phyloP scores from a whole-genome alignment of 139 green algal genomes.

The Limnomonas spitsbergensis region DNA sequence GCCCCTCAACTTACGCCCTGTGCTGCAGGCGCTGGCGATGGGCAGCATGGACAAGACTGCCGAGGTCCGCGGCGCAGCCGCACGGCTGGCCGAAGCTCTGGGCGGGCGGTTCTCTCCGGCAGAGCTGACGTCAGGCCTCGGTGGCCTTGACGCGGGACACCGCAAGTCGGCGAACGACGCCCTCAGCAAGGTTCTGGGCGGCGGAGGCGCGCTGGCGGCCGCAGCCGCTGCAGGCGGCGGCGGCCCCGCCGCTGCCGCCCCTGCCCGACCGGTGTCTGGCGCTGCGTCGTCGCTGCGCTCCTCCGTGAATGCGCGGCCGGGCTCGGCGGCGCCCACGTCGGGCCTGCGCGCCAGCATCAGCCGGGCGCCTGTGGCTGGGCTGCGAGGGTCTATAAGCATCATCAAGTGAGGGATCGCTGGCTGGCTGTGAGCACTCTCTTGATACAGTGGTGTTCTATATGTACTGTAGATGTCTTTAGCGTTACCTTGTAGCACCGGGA shows the following conservation, averaged over 20 bases:
- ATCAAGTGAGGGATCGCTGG: no score
- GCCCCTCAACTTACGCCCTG: no score
- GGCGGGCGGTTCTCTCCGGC: neutral
- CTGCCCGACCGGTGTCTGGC: no score
- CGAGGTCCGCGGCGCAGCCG: conserved; percentile 29
- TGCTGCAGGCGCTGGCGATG: conserved; percentile 35
- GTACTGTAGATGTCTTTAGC: no score
- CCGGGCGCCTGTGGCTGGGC: neutral
- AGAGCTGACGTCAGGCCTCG: conserved; percentile 48
- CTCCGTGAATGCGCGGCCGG: neutral
- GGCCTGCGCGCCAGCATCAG: neutral
- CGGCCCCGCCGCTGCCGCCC: no score
- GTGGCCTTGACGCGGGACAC: conserved; percentile 18
- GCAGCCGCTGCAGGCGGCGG: neutral
- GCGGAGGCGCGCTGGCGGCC: no score
- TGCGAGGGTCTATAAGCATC: no score
- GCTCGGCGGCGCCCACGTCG: neutral
- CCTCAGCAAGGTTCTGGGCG: conserved; percentile 5
- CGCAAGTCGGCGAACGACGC: conserved; percentile 11
- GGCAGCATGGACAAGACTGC: conserved; percentile 68
- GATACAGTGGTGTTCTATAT: no score
- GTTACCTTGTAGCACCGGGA: no score
- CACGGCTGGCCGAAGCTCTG: neutral
- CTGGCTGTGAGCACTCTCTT: no score
- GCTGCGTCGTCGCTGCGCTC: conserved; percentile 1